A percentile compares a stretch with the other conserved stretches of the same genome.
These are phyloP conservation scores for Plicaturopsis crispa DNA, from an alignment of 768 basidiomycete species.

Conservation along the genomic window DNA sequence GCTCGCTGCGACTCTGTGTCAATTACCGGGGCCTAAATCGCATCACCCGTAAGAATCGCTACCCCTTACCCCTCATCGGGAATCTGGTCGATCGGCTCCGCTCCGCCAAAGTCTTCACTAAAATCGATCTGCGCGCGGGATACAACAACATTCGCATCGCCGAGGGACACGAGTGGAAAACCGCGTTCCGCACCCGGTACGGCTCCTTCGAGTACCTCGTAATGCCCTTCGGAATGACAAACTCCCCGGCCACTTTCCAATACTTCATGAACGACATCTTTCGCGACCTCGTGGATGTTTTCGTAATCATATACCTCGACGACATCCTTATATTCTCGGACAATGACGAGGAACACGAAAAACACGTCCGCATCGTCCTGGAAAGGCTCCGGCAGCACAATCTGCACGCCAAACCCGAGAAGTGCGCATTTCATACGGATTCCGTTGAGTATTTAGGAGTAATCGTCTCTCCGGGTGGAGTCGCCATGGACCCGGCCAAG, in stretches of 20 bases:
- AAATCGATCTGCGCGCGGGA: conserved; percentile 20
- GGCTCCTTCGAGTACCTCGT: conserved; percentile 21
- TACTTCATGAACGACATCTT: conserved; percentile 12
- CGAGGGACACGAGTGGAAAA: conserved; percentile 20
- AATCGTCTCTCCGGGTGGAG: conserved; percentile 16
- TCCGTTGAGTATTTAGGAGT: conserved; percentile 19
- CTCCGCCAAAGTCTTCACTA: conserved; percentile 16
- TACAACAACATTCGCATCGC: conserved; percentile 24
- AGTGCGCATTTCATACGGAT: conserved; percentile 14
- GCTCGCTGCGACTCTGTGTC: conserved; percentile 18
- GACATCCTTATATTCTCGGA: conserved; percentile 23
- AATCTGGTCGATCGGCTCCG: conserved; percentile 16
- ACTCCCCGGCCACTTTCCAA: conserved; percentile 20
- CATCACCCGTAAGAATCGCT: conserved; percentile 25
- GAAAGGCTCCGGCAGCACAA: conserved; percentile 12
- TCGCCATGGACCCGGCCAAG: conserved; percentile 32
- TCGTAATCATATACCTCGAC: conserved; percentile 13
- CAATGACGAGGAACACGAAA: conserved; percentile 8
- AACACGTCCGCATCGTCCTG: conserved; percentile 10
- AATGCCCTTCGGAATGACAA: conserved; percentile 22
- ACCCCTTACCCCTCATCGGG: conserved; percentile 23
- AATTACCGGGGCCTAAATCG: conserved; percentile 15
- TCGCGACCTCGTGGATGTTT: conserved; percentile 2
- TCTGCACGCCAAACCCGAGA: conserved; percentile 13
- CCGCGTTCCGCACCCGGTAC: conserved; percentile 18